A percentile compares a stretch with the other conserved stretches of the same genome.
Conservation (phyloP, 2,329 filamentous ascomycete genomes). For the Fusarium globosum region DNA sequence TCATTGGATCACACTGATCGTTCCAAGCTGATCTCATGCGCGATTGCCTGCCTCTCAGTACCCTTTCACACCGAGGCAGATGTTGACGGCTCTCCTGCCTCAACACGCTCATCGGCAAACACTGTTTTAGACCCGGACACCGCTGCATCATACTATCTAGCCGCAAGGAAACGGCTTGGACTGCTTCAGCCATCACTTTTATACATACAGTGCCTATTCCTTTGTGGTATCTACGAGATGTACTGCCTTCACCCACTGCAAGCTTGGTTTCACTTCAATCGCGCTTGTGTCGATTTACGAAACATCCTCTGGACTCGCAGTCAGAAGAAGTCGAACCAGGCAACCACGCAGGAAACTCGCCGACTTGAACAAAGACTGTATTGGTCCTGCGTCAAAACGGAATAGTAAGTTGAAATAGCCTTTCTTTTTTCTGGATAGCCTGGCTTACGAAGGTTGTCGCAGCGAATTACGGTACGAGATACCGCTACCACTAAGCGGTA, state of each 20-base stretch:
- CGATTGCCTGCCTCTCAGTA: neutral
- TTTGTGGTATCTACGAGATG: neutral
- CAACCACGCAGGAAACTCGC: neutral
- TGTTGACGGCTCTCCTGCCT: neutral
- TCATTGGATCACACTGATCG: neutral
- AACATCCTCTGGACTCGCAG: neutral
- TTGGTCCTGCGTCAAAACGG: neutral
- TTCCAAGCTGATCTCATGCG: neutral
- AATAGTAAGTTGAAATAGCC: neutral
- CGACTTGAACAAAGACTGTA: neutral
- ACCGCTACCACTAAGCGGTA: neutral
- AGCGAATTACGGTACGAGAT: neutral
- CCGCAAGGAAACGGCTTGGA: neutral
- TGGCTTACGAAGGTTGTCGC: rapidly evolving
- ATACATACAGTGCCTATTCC: neutral
- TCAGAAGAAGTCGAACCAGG: neutral
- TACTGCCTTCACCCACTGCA: neutral
- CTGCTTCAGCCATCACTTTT: neutral
- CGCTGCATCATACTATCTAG: neutral
- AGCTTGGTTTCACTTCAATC: neutral
- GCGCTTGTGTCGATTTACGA: neutral
- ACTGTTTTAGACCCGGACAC: neutral
- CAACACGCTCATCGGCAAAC: neutral
- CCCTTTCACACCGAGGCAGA: neutral
- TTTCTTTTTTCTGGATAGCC: too few species aligned